Base-by-base conservation (phyloP, 2,329 filamentous ascomycete genomes). In the Xylaria sp. region DNA sequence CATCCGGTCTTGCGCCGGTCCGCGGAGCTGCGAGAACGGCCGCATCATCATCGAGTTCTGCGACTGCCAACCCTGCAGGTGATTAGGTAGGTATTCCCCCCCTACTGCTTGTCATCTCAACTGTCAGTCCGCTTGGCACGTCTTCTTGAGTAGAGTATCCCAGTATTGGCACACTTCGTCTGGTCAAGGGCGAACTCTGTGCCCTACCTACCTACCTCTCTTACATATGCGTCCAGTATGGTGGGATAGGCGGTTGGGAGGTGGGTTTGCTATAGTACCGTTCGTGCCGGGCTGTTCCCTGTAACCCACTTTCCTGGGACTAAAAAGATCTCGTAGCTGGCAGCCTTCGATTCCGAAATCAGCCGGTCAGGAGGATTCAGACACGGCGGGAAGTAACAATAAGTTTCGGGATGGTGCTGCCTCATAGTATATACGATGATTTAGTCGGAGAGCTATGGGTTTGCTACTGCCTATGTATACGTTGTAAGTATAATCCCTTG, bases 1-100 rank as follows among this genome's bases (percentile, higher is more conserved):
- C 58, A 45, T 56, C 58, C 55, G 52, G 58, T 60, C 50, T 56
- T 50, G 40, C 44, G 50, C 56, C 56, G 58, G 50, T 50, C 52
- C 56, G 52, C 56, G 58, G 58, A 56, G 55, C 40, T 48, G 39
- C 50, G 57, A 55, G 46, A 58, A 44, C 47, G 40, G 42, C 47
- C 37, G 11, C 2, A 39, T 38, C 43, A 42, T 29, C 20, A 29
- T n/a, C n/a, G 40, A 22, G 29, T 39, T 43, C 43, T 52, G 48
- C 48, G 43, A 52, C 17, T 21, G 45, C 44, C 48, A 44, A 26
- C 50, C 44, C 48, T 46, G 34, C 50, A 51, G 50, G 48, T 48
- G 51, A 50, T 48, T 37, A 50, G 40, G 37, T 9, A 26, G 9
- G 9, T 26, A 26, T n/a, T n/a, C n/a, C n/a, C n/a, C n/a, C n/a